Percentiles rank a stretch among this genome's conserved stretches.
phyloP scores from a whole-genome alignment of 2,329 filamentous ascomycete genomes.

The Lachnellula occidentalis region DNA sequence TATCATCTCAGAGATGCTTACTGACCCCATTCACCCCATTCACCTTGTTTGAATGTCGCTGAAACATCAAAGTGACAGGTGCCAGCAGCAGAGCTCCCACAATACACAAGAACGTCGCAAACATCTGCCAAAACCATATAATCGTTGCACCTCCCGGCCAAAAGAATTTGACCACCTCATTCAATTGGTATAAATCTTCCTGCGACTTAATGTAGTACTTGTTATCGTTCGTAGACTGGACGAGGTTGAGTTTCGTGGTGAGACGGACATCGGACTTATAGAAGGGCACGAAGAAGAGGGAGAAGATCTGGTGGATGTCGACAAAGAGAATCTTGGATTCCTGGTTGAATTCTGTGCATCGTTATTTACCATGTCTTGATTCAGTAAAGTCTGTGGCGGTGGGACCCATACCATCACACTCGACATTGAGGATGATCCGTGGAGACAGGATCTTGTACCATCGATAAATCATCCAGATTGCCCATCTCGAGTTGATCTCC shows the following conservation, averaged over 20 bases:
- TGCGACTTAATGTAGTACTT: conserved; percentile 71
- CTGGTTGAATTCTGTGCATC: conserved; percentile 58
- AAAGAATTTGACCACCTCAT: conserved; percentile 70
- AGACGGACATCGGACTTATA: conserved; percentile 64
- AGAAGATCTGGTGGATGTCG: conserved; percentile 67
- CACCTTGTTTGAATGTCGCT: conserved; percentile 28
- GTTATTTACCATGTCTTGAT: neutral
- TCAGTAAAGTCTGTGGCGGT: neutral
- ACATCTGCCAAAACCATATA: conserved; percentile 58
- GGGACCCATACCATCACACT: conserved; percentile 45
- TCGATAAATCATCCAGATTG: conserved; percentile 66
- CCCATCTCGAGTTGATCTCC: conserved; percentile 54
- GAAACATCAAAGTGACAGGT: conserved; percentile 46
- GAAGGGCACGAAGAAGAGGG: conserved; percentile 71
- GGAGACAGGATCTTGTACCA: conserved; percentile 85
- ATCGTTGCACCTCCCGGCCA: conserved; percentile 52
- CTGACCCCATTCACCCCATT: conserved; percentile 19
- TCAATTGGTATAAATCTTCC: conserved; percentile 76
- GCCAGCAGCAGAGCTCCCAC: conserved; percentile 47
- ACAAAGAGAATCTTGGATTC: conserved; percentile 64
- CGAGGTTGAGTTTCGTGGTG: conserved; percentile 61
- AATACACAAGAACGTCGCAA: conserved; percentile 60
- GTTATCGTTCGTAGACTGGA: conserved; percentile 33
- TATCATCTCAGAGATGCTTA: neutral
- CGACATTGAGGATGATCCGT: conserved; percentile 60